Evolutionary conservation across 129 eudicot genomes (phyloP).

Genomic region (Helianthus annuus): HanXRQr2.0-SUNRISE NC_035443.2:189429869-189430368

Average conservation of each 20-base stretch:
- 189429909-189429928: background rate
- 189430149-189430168: conserved; percentile 44
- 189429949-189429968: background rate
- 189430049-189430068: conserved; percentile 38
- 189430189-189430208: conserved; percentile 28
- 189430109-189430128: conserved; percentile 39
- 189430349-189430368: background rate
- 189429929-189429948: background rate
- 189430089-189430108: conserved; percentile 43
- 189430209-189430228: background rate
- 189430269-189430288: background rate
- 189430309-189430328: background rate
- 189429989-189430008: background rate
- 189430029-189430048: conserved; percentile 39
- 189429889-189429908: conserved; percentile 94
- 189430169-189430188: conserved; percentile 42
- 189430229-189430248: background rate
- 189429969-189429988: background rate
- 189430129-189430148: conserved; percentile 36
- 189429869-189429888: conserved; percentile 90
- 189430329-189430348: background rate
- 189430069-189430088: conserved; percentile 39
- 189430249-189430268: background rate
- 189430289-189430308: background rate
- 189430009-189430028: conserved; percentile 35